Conservation (phyloP, 768 basidiomycete species). For the Lactarius hatsudake region DNA sequence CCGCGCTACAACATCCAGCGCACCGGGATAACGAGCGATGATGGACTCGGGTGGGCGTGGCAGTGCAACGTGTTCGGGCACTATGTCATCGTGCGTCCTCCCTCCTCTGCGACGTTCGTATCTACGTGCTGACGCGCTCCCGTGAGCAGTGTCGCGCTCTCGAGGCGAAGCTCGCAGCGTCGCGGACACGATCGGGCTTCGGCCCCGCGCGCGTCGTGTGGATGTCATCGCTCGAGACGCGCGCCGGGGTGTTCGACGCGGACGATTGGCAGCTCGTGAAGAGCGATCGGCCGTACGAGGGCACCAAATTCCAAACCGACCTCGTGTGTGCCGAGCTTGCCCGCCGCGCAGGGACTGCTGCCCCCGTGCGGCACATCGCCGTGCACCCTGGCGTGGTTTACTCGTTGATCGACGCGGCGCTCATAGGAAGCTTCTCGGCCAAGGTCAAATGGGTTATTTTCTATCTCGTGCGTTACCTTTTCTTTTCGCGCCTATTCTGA, state of each 20-base stretch:
- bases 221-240: slow-evolving; percentile 72
- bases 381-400: slow-evolving; percentile 68
- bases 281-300: slow-evolving; percentile 63
- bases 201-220: slow-evolving; percentile 64
- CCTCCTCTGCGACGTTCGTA: background rate
- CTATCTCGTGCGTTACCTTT: slow-evolving; percentile 54
- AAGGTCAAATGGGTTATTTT: slow-evolving; percentile 52
- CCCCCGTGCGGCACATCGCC: slow-evolving; percentile 55
- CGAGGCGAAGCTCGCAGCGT: slow-evolving; percentile 49
- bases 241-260: slow-evolving; percentile 50
- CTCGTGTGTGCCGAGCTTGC: slow-evolving; percentile 59
- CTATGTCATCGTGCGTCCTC: slow-evolving; percentile 62
- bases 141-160: slow-evolving; percentile 59
- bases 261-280: slow-evolving; percentile 72
- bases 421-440: slow-evolving; percentile 47
- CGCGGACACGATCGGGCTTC: slow-evolving; percentile 32
- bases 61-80: slow-evolving; percentile 84
- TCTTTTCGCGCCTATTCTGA: slow-evolving; percentile 14
- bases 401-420: slow-evolving; percentile 55
- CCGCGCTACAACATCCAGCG: slow-evolving; percentile 60
- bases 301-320: slow-evolving; percentile 75
- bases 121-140: background rate
- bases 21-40: slow-evolving; percentile 55
- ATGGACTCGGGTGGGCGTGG: slow-evolving; percentile 80
- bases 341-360: slow-evolving; percentile 35